Base-by-base conservation (phyloP, 1,284 basidiomycete genomes). In the Kalmanozyma brasiliensis region DNA sequence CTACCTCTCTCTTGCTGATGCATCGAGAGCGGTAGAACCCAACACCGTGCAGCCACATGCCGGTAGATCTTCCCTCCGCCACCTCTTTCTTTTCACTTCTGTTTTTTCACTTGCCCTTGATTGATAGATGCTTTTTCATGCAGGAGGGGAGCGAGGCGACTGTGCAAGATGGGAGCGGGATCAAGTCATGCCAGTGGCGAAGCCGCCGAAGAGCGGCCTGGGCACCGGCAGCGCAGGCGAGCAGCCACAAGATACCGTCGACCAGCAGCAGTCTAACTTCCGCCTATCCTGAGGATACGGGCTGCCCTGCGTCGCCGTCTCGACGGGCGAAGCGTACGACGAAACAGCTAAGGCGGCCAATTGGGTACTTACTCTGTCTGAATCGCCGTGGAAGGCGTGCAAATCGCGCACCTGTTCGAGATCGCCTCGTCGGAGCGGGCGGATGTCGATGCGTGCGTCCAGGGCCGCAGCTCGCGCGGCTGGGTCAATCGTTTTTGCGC, bases 361-460 rank as follows among this genome's bases (percentile, higher is more conserved):
- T 11, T 52, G 52, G 22, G 17, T 49, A 73, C 76, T 77, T 65
- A 77, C 75, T 65, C 63, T 73, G 49, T 78, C 75, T 24, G 53
- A 59, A 48, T 79, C 77, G 52, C 77, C 77, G 49, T 77, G 74
- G 30, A 69, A 71, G 55, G 71, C 73, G 45, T 79, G 77, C 16
- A 79, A 51, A 16, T 79, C 76, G 38, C 76, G 62, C n/a, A 79
- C 74, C 46, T 79, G 77, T 48, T 78, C 77, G 35, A 79, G 51
- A 29, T 79, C 77, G 51, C 68, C 53, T 17, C 77, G 49, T 23
- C 71, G 59, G 17, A 78, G 55, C 22, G 56, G 29, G 2, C 77
- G 71, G 13, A 78, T 64, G 41, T 77, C 74, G 40, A 79, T 49
- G 17, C 77, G 65, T n/a, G 67, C 59, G 43, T 79, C 71, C 3